Evolutionary conservation across 371 early-diverging fungal genomes (phyloP), one percentile per base, ranked within the genome.

Genomic region (Syncephalastrum sp.): DNA sequence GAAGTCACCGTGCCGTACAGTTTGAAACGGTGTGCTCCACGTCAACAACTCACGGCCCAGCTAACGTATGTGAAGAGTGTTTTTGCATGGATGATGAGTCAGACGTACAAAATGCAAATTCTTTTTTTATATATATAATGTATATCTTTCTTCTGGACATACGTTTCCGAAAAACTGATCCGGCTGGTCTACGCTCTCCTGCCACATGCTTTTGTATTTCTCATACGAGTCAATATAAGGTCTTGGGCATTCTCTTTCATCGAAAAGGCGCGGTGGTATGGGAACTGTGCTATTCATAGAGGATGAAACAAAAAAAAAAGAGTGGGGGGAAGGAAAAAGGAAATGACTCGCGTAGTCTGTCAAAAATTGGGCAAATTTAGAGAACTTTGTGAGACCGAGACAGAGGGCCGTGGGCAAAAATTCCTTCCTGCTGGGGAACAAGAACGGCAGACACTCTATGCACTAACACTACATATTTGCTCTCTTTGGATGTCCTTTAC

Each of bases 121-220:
- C 4, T 19, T 47, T 46, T 44, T 19, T 21, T 48, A n/a, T n/a
- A n/a, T n/a, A n/a, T n/a, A n/a, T n/a, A n/a, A n/a, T n/a, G n/a
- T n/a, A n/a, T n/a, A n/a, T n/a, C n/a, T n/a, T n/a, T 33, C 50
- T 50, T 13, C 45, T 50, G 4, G 4, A 6, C 17, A 48, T 76
- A 89, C 88, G 77, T 90, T 83, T 64, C 87, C 84, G 76, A 88
- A 96, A 74, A 96, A 96, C 38, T 65, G 62, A n/a, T 83, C 79
- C 15, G 95, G 94, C 33, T 93, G 62, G 33, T 83, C 74, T 51
- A 95, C 75, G 63, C 88, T 87, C 68, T 91, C 81, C 38, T 82
- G 78, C 75, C 92, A 86, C 82, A 92, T 74, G 43, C 79, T 56
- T 58, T 81, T 64, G 76, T 96, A 96, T 68, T 90, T 75, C 46